phyloP scores from a whole-genome alignment of 805 yeast species.

The Metschnikowia aberdeeniae region DNA sequence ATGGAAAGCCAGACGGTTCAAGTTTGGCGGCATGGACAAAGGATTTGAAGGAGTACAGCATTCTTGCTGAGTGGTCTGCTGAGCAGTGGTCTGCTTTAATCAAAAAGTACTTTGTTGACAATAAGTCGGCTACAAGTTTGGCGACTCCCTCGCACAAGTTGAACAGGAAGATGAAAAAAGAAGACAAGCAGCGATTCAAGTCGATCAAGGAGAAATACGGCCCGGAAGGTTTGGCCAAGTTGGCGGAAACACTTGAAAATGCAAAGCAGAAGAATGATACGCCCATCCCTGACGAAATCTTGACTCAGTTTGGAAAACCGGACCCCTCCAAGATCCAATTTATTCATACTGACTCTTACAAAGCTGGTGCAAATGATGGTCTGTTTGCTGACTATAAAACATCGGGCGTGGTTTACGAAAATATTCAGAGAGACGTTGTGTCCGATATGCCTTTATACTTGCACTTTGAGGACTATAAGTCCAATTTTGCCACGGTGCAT shows the following conservation, averaged over 20 bases:
- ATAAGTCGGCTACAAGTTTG: constrained; percentile 59
- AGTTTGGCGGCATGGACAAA: constrained; percentile 54
- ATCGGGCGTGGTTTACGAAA: constrained; percentile 21
- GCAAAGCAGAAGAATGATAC: constrained; percentile 68
- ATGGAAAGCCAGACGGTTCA: constrained; percentile 62
- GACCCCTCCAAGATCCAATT: constrained; percentile 73
- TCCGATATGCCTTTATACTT: constrained; percentile 58
- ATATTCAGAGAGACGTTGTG: constrained; percentile 31
- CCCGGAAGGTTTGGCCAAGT: constrained; percentile 50
- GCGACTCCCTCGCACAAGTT: constrained; percentile 67
- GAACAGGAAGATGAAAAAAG: constrained; percentile 49
- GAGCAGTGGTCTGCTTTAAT: constrained; percentile 65
- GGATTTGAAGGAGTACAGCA: constrained; percentile 56
- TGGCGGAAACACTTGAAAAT: constrained; percentile 47
- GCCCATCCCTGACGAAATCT: constrained; percentile 69
- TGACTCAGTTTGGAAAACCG: constrained; percentile 62
- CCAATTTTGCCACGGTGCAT: constrained; percentile 72
- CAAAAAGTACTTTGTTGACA: constrained; percentile 51
- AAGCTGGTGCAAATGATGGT: constrained; percentile 47
- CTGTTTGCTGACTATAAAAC: constrained; percentile 26
- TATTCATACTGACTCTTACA: constrained; percentile 62
- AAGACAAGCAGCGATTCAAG: constrained; percentile 45
- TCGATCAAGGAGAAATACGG: constrained; percentile 54
- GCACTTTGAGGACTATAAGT: constrained; percentile 74
- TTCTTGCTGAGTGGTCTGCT: constrained; percentile 54